phyloP scores from a whole-genome alignment of 202 grass and related monocot genomes.

The Saccharum hybrid region DNA sequence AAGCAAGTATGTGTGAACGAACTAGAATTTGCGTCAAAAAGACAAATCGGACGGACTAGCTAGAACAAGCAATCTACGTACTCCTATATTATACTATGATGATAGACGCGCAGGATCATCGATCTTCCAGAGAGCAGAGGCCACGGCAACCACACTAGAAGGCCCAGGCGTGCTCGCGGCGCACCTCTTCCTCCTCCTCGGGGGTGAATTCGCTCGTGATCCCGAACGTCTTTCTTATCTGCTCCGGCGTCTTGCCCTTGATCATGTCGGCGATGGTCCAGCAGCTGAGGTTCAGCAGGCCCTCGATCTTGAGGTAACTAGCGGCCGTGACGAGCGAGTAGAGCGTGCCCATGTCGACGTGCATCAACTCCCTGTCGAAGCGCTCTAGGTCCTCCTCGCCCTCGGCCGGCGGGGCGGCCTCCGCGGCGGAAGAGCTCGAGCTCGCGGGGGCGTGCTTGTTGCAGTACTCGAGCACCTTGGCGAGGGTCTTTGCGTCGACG shows the following conservation, averaged over 20 bases:
- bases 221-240: not conserved
- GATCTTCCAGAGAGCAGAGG: no score
- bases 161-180: not conserved
- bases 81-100: not conserved
- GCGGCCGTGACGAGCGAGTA: not conserved
- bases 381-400: not conserved
- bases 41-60: not conserved
- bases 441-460: conserved; percentile 50
- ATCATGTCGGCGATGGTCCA: not conserved
- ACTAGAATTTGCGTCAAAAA: not conserved
- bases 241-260: not conserved
- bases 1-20: not conserved
- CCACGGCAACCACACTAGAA: not conserved
- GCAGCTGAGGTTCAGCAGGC: not conserved
- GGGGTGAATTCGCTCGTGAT: not conserved
- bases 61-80: not conserved
- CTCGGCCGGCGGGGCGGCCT: not conserved
- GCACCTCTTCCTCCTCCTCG: not conserved
- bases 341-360: not conserved
- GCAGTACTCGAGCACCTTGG: conserved; percentile 70
- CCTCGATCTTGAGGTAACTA: not conserved
- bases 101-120: not conserved
- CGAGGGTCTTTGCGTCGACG: conserved; percentile 52
- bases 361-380: conserved; percentile 7
- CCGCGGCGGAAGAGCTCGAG: not conserved